phyloP scores from a whole-genome alignment of 2,329 filamentous ascomycete species.

The Trichophyton benhamiae region DNA sequence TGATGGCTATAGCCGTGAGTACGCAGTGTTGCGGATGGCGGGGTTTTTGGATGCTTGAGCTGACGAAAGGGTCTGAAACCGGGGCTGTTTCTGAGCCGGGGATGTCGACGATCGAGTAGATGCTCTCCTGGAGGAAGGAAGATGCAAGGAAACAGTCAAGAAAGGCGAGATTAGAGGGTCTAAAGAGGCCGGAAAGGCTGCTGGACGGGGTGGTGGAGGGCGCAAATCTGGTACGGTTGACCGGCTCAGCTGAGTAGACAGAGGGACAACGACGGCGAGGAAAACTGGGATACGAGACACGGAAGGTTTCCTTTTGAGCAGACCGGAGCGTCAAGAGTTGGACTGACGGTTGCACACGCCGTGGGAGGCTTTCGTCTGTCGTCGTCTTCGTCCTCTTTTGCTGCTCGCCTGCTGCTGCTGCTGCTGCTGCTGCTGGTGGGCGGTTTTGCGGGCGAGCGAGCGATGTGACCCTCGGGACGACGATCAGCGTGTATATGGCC shows the following conservation, averaged over 20 bases:
- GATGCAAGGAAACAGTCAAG: neutral
- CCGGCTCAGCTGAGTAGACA: neutral
- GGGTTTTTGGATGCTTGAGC: neutral
- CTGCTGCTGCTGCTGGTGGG: neutral
- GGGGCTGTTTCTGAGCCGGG: neutral
- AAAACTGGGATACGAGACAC: slow-evolving; percentile 6
- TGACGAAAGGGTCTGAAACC: neutral
- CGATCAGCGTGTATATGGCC: neutral
- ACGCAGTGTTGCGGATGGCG: neutral
- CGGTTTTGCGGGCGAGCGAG: neutral
- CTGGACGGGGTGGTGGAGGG: neutral
- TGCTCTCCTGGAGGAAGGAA: neutral
- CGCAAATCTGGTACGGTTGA: neutral
- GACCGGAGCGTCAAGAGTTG: neutral
- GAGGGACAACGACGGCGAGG: neutral
- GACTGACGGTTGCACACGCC: neutral
- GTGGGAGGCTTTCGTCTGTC: neutral
- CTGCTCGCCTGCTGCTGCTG: neutral
- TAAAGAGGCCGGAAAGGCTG: neutral
- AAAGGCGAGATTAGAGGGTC: neutral
- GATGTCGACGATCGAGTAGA: neutral
- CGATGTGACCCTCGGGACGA: neutral
- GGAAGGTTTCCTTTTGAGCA: neutral
- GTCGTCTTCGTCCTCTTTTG: neutral
- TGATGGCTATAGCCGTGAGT: neutral